phyloP scores from a whole-genome alignment of 2,329 filamentous ascomycete species.

The Pestalotiopsis sp. region DNA sequence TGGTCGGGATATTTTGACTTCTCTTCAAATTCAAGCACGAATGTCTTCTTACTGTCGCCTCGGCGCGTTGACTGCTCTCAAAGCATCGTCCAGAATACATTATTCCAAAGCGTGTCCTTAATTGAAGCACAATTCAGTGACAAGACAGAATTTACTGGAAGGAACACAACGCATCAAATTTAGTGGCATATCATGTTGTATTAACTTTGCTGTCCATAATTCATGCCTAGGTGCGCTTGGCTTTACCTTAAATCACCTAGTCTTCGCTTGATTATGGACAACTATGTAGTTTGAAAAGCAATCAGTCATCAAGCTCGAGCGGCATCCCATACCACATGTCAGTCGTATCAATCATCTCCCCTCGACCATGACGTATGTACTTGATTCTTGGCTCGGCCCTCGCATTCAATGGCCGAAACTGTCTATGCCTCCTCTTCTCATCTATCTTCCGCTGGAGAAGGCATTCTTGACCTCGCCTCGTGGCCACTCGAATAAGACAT shows the following conservation, averaged over 20 bases:
- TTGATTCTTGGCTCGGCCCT: background rate
- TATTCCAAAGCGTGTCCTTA: too few species aligned
- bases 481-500: slow-evolving; percentile 69
- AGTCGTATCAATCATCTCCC: background rate
- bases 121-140: too few species aligned
- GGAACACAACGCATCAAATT: too few species aligned
- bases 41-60: too few species aligned
- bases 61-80: too few species aligned
- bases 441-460: slow-evolving; percentile 37
- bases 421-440: too few species aligned
- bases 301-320: background rate
- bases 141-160: too few species aligned
- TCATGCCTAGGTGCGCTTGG: background rate
- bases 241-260: background rate
- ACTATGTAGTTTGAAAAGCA: background rate
- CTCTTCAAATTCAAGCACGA: too few species aligned
- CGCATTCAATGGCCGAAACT: background rate
- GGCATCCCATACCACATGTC: background rate
- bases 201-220: background rate
- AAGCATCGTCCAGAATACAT: too few species aligned
- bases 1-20: background rate
- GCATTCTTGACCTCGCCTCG: slow-evolving; percentile 63
- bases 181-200: background rate
- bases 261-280: background rate
- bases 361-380: background rate